Evolutionary conservation across 139 green algal genomes (phyloP).

Genomic region (Medakamo hakoo): DNA sequence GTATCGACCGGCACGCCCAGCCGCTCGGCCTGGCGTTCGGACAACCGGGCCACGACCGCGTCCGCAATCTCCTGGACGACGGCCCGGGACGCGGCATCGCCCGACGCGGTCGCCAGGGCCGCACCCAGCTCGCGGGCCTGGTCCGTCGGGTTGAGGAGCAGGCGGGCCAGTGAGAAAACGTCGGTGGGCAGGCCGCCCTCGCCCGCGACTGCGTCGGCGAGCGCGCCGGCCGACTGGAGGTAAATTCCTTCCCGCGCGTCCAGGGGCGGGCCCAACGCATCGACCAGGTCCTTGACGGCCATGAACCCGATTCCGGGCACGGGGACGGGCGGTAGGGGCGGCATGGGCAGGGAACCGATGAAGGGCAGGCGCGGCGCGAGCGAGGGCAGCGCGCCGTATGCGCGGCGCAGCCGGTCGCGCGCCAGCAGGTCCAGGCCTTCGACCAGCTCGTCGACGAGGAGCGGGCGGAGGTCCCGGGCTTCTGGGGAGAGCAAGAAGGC

Average conservation of each 20-base stretch:
- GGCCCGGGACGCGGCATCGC: constrained; percentile 6
- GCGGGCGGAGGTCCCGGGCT: constrained; percentile 39
- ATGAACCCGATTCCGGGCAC: constrained; percentile 37
- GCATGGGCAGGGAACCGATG: constrained; percentile 14
- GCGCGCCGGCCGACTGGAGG: constrained; percentile 15
- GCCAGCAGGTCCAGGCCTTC: constrained; percentile 39
- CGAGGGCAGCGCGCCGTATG: constrained; percentile 7
- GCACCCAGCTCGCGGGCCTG: constrained; percentile 34
- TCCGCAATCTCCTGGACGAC: constrained; percentile 24
- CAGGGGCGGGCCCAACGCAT: constrained; percentile 37
- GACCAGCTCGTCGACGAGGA: constrained; percentile 38
- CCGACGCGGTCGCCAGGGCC: constrained; percentile 15
- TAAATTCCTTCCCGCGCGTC: constrained; percentile 37
- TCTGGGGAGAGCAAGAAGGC: constrained; percentile 49
- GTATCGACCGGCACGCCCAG: constrained; percentile 18
- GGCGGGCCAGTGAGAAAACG: constrained; percentile 12
- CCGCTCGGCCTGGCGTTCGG: constrained; percentile 11
- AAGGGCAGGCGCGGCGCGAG: constrained; percentile 43
- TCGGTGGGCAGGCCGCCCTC: constrained; percentile 7
- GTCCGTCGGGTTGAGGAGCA: constrained; percentile 32
- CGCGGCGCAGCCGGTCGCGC: constrained; percentile 32
- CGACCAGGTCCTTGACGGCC: constrained; percentile 20
- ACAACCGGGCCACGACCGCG: constrained; percentile 11
- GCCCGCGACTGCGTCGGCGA: not conserved
- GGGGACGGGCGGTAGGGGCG: constrained; percentile 27